Conservation (phyloP, 208 protist genomes). For the Leishmania turanica region DNA sequence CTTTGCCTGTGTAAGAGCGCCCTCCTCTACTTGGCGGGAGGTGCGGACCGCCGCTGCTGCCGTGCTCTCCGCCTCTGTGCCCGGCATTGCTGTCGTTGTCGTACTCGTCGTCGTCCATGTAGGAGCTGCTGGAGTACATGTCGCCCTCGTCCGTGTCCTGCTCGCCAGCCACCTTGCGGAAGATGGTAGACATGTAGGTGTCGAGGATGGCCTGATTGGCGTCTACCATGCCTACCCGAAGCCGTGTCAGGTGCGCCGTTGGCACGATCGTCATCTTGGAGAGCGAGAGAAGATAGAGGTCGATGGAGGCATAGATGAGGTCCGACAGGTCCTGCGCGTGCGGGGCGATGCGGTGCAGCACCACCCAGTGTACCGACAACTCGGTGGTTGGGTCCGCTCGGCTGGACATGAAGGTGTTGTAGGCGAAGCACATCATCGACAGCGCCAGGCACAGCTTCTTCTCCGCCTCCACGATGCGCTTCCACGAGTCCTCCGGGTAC, state of each 20-base stretch:
- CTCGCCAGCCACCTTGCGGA: conserved; percentile 66
- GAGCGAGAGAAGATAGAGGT: conserved; percentile 84
- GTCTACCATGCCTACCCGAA: conserved; percentile 82
- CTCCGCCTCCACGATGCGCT: conserved; percentile 72
- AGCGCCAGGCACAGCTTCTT: conserved; percentile 68
- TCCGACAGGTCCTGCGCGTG: conserved; percentile 82
- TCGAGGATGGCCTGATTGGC: conserved; percentile 74
- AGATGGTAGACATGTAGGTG: conserved; percentile 86
- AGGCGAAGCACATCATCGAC: conserved; percentile 90
- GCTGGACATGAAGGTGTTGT: conserved; percentile 87
- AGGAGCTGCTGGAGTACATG: conserved; percentile 6
- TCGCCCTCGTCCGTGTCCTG: conserved; percentile 38
- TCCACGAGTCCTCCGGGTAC: conserved; percentile 79
- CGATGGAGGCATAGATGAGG: conserved; percentile 79
- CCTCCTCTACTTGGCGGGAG: neutral
- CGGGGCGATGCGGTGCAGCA: conserved; percentile 85
- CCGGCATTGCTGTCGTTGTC: conserved; percentile 6
- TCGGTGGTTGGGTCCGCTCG: conserved; percentile 51
- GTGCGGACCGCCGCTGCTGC: neutral
- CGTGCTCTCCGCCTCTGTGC: neutral
- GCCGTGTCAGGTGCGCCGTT: conserved; percentile 73
- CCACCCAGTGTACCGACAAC: conserved; percentile 90
- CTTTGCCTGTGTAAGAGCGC: neutral
- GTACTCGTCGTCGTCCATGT: conserved; percentile 23
- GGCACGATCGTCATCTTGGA: conserved; percentile 79